Evolutionary conservation across 1,284 basidiomycete genomes (phyloP).

Genomic region (Pisolithus thermaeus): DNA sequence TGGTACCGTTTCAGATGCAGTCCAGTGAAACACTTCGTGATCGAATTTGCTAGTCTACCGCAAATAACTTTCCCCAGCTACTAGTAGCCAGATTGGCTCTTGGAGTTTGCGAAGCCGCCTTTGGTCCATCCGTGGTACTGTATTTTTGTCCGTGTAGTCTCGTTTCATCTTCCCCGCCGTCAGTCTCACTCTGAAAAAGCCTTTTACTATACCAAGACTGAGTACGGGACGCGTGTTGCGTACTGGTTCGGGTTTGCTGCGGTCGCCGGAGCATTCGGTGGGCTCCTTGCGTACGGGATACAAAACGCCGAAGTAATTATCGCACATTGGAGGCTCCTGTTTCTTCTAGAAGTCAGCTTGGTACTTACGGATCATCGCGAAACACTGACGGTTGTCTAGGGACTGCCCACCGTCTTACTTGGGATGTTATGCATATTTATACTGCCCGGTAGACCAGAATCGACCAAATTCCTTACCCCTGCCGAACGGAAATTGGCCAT

Average conservation of each 20-base stretch:
- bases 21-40: neutral
- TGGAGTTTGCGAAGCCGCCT: conserved; percentile 68
- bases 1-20: conserved; percentile 38
- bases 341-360: conserved; percentile 63
- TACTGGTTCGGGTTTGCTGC: conserved; percentile 79
- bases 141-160: conserved; percentile 54
- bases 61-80: conserved; percentile 52
- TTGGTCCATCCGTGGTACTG: conserved; percentile 40
- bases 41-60: conserved; percentile 41
- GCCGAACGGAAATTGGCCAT: conserved; percentile 69
- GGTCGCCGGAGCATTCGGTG: conserved; percentile 74
- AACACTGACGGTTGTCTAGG: conserved; percentile 31
- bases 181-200: conserved; percentile 34
- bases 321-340: conserved; percentile 62
- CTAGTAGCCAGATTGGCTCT: conserved; percentile 55
- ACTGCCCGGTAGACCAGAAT: conserved; percentile 76
- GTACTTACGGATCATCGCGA: neutral
- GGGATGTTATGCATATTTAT: conserved; percentile 61
- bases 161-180: neutral
- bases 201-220: conserved; percentile 68
- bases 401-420: conserved; percentile 61
- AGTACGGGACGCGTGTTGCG: conserved; percentile 68
- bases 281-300: conserved; percentile 67
- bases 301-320: conserved; percentile 49
- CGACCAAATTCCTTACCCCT: conserved; percentile 63